phyloP scores from a whole-genome alignment of 2,329 filamentous ascomycete genomes.

The Thermomyces lanuginosus region DNA sequence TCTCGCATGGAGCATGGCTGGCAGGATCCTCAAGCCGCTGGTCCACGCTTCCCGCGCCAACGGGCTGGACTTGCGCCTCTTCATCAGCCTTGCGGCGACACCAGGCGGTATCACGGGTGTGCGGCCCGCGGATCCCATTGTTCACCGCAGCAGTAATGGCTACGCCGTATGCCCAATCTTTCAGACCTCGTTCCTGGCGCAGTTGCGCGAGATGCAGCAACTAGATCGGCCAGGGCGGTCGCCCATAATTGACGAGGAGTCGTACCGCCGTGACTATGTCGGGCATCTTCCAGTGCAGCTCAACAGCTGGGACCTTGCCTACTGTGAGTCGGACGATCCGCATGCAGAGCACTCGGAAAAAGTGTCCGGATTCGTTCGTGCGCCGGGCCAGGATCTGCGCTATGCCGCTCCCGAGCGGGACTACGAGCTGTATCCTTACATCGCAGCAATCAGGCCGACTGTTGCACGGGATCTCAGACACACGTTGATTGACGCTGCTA shows the following conservation, averaged over 20 bases:
- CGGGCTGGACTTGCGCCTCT: conserved; percentile 5
- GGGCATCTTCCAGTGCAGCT: conserved; percentile 6
- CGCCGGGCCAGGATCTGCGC: neutral
- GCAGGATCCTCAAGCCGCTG: conserved; percentile 7
- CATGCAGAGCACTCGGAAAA: neutral
- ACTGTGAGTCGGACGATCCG: neutral
- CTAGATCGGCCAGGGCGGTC: no score
- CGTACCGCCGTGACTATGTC: conserved; percentile 6
- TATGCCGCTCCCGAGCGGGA: conserved; percentile 2
- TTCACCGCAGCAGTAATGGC: conserved; percentile 1
- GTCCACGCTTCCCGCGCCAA: conserved; percentile 1
- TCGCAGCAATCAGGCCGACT: conserved; percentile 5
- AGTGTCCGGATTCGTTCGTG: neutral
- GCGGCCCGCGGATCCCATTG: neutral
- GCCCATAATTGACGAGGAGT: no score
- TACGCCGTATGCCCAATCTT: conserved; percentile 1
- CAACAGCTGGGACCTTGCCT: conserved; percentile 3
- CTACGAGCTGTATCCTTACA: conserved; percentile 4
- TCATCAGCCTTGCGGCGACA: conserved; percentile 8
- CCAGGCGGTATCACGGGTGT: conserved; percentile 5
- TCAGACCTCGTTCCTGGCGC: neutral
- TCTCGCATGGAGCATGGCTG: conserved; percentile 9
- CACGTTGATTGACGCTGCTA: conserved; percentile 6
- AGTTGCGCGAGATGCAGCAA: conserved; percentile 4
- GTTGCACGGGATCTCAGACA: conserved; percentile 6